These are phyloP conservation scores for Xerocomellus dryophilus DNA, from an alignment of 768 basidiomycete genomes.

Conservation along the genomic window DNA sequence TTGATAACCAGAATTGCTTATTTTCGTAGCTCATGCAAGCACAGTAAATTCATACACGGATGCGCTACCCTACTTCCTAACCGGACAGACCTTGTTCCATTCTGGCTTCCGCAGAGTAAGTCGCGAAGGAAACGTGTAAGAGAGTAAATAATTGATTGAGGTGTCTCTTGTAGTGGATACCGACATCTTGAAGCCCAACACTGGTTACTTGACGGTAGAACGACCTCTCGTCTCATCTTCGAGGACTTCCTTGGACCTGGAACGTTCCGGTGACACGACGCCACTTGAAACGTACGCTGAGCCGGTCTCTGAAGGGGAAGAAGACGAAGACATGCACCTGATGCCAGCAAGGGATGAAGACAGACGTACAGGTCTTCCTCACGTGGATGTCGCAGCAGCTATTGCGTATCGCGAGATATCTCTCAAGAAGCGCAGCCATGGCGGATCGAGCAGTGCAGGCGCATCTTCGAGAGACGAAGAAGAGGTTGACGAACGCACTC, in stretches of 20 bases:
- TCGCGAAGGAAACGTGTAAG: neutral
- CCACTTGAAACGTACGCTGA: constrained; percentile 63
- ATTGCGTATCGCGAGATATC: constrained; percentile 82
- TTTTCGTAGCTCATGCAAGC: constrained; percentile 2
- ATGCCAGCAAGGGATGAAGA: constrained; percentile 79
- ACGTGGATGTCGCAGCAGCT: constrained; percentile 76
- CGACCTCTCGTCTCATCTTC: constrained; percentile 58
- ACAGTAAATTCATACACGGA: constrained; percentile 92
- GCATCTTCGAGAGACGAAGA: constrained; percentile 21
- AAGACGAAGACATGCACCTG: constrained; percentile 70
- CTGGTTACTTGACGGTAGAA: constrained; percentile 72
- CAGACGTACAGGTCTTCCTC: constrained; percentile 71
- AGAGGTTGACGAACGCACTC: constrained; percentile 34
- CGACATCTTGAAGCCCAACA: constrained; percentile 91
- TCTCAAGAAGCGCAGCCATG: constrained; percentile 47
- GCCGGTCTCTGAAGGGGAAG: constrained; percentile 93
- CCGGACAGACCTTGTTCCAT: constrained; percentile 93
- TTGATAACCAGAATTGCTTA: neutral
- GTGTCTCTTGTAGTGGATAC: constrained; percentile 66
- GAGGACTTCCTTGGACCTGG: constrained; percentile 43
- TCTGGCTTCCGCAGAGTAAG: constrained; percentile 96
- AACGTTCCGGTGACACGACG: constrained; percentile 44
- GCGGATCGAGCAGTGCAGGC: constrained; percentile 5
- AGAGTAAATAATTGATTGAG: neutral
- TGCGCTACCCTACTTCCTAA: constrained; percentile 90